Evolutionary conservation across 2,329 filamentous ascomycete species (phyloP).

Genomic region (Aspergillus cejpii): DNA sequence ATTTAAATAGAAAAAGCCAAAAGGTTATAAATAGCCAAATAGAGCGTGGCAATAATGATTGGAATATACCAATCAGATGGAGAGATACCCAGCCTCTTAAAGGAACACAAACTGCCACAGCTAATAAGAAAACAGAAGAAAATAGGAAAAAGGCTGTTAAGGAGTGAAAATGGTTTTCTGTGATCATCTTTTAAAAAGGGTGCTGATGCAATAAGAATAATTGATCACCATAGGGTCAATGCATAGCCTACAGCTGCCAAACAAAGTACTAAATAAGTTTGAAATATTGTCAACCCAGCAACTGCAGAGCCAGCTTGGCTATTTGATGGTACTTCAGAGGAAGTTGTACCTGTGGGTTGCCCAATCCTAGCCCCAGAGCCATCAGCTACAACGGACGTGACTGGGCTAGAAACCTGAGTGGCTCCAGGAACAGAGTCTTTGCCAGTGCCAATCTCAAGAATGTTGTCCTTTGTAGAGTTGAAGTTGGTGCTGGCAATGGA

Average conservation of each 20-base stretch:
- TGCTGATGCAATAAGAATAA: too few relatives aligned
- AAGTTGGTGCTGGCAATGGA: slow-evolving; percentile 56
- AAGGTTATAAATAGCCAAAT: too few relatives aligned
- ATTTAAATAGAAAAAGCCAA: too few relatives aligned
- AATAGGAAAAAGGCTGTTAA: too few relatives aligned
- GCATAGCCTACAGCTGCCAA: background rate
- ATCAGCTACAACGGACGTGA: slow-evolving; percentile 41
- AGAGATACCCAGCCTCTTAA: too few relatives aligned
- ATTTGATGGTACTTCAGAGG: slow-evolving; percentile 14
- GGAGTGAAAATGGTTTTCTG: too few relatives aligned
- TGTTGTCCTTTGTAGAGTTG: slow-evolving; percentile 46
- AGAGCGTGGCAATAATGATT: too few relatives aligned
- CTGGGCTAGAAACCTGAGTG: slow-evolving; percentile 45
- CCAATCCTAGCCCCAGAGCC: slow-evolving; percentile 43
- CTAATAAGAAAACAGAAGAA: too few relatives aligned
- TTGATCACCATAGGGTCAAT: background rate
- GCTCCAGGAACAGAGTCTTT: slow-evolving; percentile 48
- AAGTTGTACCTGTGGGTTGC: slow-evolving; percentile 17
- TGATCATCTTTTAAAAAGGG: too few relatives aligned
- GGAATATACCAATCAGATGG: too few relatives aligned
- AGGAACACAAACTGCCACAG: too few relatives aligned
- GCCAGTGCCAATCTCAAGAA: slow-evolving; percentile 51
- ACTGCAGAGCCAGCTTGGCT: background rate
- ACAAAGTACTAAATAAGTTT: background rate
- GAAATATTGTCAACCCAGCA: background rate